Evolutionary conservation across 1,284 basidiomycete genomes (phyloP).

Genomic region (Veloporphyrellus conicus): DNA sequence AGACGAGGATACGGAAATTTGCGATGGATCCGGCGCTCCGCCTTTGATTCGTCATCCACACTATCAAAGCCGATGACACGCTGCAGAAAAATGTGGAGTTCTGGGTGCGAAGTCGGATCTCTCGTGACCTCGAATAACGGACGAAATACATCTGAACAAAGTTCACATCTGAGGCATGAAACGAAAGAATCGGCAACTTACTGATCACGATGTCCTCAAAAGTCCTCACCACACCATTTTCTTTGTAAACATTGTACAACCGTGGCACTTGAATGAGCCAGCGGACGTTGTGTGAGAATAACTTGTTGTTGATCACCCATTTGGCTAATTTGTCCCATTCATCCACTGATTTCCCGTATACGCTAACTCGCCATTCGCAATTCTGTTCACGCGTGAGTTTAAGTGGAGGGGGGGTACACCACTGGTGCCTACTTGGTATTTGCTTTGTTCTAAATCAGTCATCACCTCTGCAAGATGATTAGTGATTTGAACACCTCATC

Average conservation of each 20-base stretch:
- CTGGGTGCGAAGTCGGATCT: slow-evolving; percentile 86
- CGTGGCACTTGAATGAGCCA: slow-evolving; percentile 98
- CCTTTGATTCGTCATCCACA: slow-evolving; percentile 97
- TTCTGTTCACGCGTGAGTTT: slow-evolving; percentile 48
- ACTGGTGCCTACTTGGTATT: slow-evolving; percentile 76
- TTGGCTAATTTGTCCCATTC: slow-evolving; percentile 99
- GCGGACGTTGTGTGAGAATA: slow-evolving; percentile 94
- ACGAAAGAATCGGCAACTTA: slow-evolving; percentile 39
- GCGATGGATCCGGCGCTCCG: slow-evolving; percentile 85
- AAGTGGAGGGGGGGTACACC: neutral
- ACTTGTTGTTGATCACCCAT: slow-evolving; percentile 93
- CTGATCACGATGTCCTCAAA: slow-evolving; percentile 92
- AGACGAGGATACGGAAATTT: slow-evolving; percentile 93
- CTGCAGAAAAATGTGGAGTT: slow-evolving; percentile 93
- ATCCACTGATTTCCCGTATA: slow-evolving; percentile 76
- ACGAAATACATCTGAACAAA: slow-evolving; percentile 75
- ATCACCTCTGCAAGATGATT: slow-evolving; percentile 71
- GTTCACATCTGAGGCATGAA: slow-evolving; percentile 5
- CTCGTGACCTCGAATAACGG: slow-evolving; percentile 96
- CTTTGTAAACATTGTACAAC: slow-evolving; percentile 95
- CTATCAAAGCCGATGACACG: slow-evolving; percentile 95
- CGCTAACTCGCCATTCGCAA: slow-evolving; percentile 95
- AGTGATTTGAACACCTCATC: neutral
- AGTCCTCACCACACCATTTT: slow-evolving; percentile 77
- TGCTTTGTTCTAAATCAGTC: slow-evolving; percentile 94